Base-by-base conservation (phyloP, 208 protist genomes). In the Trypanosoma melophagium region DNA sequence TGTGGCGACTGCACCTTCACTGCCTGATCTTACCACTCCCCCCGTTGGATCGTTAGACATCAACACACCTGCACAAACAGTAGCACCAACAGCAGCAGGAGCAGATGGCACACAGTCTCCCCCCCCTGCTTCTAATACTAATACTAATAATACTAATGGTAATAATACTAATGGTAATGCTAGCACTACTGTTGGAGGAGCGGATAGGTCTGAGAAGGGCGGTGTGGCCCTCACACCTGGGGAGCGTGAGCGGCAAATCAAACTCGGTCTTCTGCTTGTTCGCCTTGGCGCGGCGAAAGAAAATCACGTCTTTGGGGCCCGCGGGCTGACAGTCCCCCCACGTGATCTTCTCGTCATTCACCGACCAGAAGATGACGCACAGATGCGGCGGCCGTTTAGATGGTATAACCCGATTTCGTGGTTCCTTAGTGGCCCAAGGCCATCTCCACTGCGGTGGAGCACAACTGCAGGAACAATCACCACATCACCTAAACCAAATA, bases 351-450 rank as follows among this genome's bases (percentile, higher is more conserved):
- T 93, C 35, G 68, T 94, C 8, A 84, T 88, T 44, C 74, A 91
- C 60, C 84, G 80, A 10, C 54, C 47, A 0, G 58, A 85, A 59
- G 82, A 89, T 54, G 79, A 86, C 54, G 61, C 71, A n/a, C 31
- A 38, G 8, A 50, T 59, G 19, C 58, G 50, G 40, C 75, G 86
- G 41, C 68, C 72, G 22, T 72, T 83, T 31, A 45, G 52, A 7
- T 93, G 87, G 87, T 85, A 79, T 60, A 83, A 89, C 66, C 87
- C 87, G 12, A 82, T 84, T 75, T 86, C 83, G 59, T 93, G 87
- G 87, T 86, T 86, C 54, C 40, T 52, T 38, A 77, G 78, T 31
- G 79, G 82, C 0, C 56, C 56, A 51, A 80, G 70, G 68, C 67
- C 83, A 42, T 91, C 85, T 19, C 80, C 85, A 21, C 60, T 78